Evolutionary conservation across 2,329 filamentous ascomycete genomes (phyloP), one percentile per base, ranked within the genome.

Genomic region (Penicillium sp.): DNA sequence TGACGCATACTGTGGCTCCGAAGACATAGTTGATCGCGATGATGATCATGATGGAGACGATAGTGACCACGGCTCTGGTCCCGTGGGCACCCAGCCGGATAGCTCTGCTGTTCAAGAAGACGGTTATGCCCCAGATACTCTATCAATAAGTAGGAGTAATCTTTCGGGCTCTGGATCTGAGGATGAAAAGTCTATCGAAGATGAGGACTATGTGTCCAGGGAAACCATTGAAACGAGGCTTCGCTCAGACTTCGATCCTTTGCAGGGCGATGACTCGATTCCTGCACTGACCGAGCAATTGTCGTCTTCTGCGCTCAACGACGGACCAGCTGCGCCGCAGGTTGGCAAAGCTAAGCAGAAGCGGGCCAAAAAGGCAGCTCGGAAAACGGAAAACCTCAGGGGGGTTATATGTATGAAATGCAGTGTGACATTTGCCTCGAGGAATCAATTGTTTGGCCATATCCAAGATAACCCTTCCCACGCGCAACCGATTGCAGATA

Each of bases 361-460:
- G 58, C 73, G 76, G 47, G 78, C 77, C 29, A 79, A 76, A 59
- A 81, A 75, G 58, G 77, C 76, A 13, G 77, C 76, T 5, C 68
- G 70, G 50, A 56, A 65, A 28, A 52, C 61, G 21, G 60, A 52
- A 42, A 59, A 61, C 18, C 28, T 58, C 16, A 39, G 53, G 5
- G 60, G 84, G 28, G 82, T 89, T 48, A 86, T 86, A 63, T 97
- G 94, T 67, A 82, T 87, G 2, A 82, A 85, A 4, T 97, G 94
- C 71, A 82, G 85, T 60, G 90, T 88, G 60, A 81, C 75, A 0
- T 99, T 97, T 74, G 84, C 82, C 0, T 90, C 87, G 1, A 86
- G 85, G 60, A 87, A 83, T 6, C 85, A 84, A 59, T 72, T 95
- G 16, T 93, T 93, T 68, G 76, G 81, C 47, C 90, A 95, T 69